Evolutionary conservation across 139 green algal genomes (phyloP).

Genomic region (Chlamydomonas sphaeroides): DNA sequence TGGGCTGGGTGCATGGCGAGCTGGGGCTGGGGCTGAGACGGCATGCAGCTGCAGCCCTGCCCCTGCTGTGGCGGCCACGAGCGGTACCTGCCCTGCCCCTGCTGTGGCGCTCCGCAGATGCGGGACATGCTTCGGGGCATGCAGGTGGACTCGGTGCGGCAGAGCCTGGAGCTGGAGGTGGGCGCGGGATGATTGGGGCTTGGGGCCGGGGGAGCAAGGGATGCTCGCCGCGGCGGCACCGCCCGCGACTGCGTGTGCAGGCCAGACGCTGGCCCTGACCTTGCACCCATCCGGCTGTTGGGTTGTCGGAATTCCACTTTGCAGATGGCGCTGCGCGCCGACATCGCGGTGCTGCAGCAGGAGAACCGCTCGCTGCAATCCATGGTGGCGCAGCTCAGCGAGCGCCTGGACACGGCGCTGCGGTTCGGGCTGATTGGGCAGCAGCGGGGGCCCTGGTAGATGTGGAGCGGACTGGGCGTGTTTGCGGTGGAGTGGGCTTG

Average conservation of each 20-base stretch:
- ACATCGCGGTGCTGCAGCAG: slow-evolving; percentile 12
- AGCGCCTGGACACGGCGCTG: background rate
- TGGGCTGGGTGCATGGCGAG: too few relatives aligned
- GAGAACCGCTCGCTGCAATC: slow-evolving; percentile 10
- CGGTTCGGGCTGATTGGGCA: slow-evolving; percentile 27
- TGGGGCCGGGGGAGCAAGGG: background rate
- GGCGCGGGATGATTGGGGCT: background rate
- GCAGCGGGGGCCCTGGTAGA: background rate
- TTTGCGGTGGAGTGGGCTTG: too few relatives aligned
- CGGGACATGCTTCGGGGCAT: slow-evolving; percentile 4
- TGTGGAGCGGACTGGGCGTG: too few relatives aligned
- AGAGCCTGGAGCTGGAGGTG: background rate
- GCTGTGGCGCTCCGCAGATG: too few relatives aligned
- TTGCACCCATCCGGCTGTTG: background rate
- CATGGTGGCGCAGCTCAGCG: background rate
- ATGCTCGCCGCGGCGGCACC: background rate
- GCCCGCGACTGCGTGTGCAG: background rate
- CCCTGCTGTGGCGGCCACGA: too few relatives aligned
- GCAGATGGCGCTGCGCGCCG: background rate
- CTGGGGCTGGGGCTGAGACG: too few relatives aligned
- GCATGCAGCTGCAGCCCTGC: too few relatives aligned
- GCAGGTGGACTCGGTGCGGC: slow-evolving; percentile 29
- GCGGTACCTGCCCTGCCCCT: too few relatives aligned
- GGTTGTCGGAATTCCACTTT: too few relatives aligned
- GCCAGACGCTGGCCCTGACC: background rate